Percentiles rank a stretch among this genome's conserved stretches.
Evolutionary conservation across 1,139 yeast genomes (phyloP).

Genomic region (Diutina rugosa): DNA sequence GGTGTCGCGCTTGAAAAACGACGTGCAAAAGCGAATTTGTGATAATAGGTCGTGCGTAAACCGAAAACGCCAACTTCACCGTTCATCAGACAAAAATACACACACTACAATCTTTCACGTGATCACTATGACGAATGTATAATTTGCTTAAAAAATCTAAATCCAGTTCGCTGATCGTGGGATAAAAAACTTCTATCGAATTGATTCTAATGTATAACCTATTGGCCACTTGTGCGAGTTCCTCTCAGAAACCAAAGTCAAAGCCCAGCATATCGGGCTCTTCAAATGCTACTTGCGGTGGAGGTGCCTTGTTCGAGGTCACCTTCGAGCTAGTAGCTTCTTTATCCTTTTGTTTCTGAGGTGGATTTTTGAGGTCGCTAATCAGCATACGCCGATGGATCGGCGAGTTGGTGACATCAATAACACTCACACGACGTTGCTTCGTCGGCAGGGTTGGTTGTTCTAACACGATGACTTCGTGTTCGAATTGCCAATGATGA

Average conservation of each 20-base stretch:
- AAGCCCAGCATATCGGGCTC: constrained; percentile 72
- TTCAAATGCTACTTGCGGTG: constrained; percentile 36
- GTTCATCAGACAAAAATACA: no score
- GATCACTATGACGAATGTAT: no score
- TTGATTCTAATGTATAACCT: background rate
- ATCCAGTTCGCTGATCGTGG: no score
- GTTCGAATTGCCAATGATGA: constrained; percentile 52
- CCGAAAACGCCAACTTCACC: no score
- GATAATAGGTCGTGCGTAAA: no score
- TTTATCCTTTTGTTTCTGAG: constrained; percentile 2
- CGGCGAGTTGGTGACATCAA: constrained; percentile 2
- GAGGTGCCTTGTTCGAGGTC: constrained; percentile 24
- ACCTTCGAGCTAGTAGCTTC: constrained; percentile 4
- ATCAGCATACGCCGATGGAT: constrained; percentile 5
- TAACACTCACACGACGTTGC: background rate
- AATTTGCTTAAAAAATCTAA: no score
- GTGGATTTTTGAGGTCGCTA: constrained; percentile 2
- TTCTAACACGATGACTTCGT: background rate
- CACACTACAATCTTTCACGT: no score
- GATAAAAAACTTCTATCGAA: no score
- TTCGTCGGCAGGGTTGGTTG: background rate
- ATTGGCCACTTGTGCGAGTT: background rate
- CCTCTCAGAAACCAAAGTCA: constrained; percentile 15
- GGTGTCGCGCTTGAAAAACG: no score
- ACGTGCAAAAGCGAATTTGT: no score